Percentiles rank a stretch among this genome's conserved stretches.
These are phyloP conservation scores for Penicillium macrosclerotiorum DNA, from an alignment of 495 filamentous ascomycete species.

Conservation along the genomic window DNA sequence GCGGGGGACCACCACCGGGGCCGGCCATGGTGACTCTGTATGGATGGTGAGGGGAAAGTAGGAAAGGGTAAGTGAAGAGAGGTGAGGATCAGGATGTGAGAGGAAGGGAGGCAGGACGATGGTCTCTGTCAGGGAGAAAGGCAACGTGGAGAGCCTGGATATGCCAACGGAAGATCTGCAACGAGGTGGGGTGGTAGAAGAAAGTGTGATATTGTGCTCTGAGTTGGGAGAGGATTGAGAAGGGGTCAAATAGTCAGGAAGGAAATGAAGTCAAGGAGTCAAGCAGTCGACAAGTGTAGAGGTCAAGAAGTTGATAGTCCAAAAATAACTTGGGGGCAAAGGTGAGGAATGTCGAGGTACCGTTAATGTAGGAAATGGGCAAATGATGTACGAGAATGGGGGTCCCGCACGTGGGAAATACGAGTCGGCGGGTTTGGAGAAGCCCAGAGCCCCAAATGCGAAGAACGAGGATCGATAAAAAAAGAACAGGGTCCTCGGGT, in stretches of 20 bases:
- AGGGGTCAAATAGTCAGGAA: not conserved
- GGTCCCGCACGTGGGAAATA: constrained; percentile 23
- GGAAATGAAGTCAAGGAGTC: constrained; percentile 1
- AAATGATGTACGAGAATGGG: constrained; percentile 3
- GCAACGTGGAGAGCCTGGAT: no score
- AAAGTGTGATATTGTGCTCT: no score
- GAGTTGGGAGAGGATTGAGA: no score
- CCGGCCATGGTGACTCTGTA: constrained; percentile 40
- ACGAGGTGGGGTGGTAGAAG: not conserved
- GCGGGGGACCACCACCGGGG: constrained; percentile 52
- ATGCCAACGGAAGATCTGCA: not conserved
- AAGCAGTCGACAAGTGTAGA: no score
- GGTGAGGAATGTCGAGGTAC: constrained; percentile 7
- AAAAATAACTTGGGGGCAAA: constrained; percentile 15
- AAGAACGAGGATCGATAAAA: not conserved
- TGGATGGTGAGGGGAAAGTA: constrained; percentile 1
- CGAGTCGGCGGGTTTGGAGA: constrained; percentile 10
- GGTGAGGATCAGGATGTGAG: not conserved
- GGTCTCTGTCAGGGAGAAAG: no score
- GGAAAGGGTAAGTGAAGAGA: not conserved
- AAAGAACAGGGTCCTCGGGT: not conserved
- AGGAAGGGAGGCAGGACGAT: not conserved
- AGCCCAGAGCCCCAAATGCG: not conserved
- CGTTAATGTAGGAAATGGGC: constrained; percentile 4
- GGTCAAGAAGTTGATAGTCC: constrained; percentile 11